A percentile compares a stretch with the other conserved stretches of the same genome.
These are phyloP conservation scores for Clarireedia paspali DNA, from an alignment of 2,329 filamentous ascomycete genomes.

Conservation along the genomic window DNA sequence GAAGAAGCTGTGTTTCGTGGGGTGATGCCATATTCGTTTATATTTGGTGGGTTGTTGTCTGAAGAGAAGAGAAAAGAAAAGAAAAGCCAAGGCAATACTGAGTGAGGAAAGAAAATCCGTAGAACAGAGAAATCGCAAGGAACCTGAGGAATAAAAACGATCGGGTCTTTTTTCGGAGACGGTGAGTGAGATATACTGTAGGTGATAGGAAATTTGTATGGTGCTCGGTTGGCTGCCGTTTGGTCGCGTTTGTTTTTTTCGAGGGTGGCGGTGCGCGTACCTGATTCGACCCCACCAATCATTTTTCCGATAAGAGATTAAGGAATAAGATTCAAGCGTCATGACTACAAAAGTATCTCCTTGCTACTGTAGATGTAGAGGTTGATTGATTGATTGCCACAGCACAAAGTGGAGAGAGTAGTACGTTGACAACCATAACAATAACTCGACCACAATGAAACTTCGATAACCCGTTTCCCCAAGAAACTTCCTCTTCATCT, in stretches of 20 bases:
- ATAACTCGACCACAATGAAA: too few relatives aligned
- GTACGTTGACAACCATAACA: too few relatives aligned
- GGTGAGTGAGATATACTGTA: neutral
- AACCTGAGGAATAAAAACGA: too few relatives aligned
- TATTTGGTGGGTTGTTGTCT: neutral
- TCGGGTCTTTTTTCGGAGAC: neutral
- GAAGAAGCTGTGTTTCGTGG: conserved; percentile 91
- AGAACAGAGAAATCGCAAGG: neutral
- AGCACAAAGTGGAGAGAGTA: too few relatives aligned
- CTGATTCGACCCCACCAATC: neutral
- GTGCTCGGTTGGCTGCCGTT: neutral
- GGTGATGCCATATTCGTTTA: conserved; percentile 26
- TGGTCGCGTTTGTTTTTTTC: neutral
- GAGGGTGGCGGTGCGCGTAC: neutral
- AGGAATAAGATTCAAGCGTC: neutral
- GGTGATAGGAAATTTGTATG: too few relatives aligned
- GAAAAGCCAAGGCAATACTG: neutral
- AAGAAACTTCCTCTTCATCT: too few relatives aligned
- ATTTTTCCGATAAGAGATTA: neutral
- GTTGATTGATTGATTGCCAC: too few relatives aligned
- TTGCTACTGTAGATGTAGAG: too few relatives aligned
- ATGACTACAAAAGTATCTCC: too few relatives aligned
- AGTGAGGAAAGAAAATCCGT: neutral
- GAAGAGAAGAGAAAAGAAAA: neutral
- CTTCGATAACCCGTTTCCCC: too few relatives aligned